Conservation (phyloP, 768 basidiomycete species). For the Mycena polygramma region DNA sequence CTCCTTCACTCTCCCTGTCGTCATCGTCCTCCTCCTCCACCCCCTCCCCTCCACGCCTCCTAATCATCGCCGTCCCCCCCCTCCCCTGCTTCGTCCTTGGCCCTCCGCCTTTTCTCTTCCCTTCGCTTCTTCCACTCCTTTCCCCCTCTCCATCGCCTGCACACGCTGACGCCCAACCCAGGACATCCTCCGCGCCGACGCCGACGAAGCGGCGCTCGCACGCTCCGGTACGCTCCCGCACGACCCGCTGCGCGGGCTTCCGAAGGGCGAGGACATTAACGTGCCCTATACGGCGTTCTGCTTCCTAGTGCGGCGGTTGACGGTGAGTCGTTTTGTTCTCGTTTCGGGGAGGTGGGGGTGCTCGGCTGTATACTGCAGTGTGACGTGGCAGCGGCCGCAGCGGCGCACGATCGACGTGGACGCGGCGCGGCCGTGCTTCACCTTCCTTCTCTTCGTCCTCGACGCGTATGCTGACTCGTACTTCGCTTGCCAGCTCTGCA, state of each 20-base stretch:
- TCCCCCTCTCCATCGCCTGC: neutral
- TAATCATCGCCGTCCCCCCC: too few relatives aligned
- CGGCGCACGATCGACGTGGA: too few relatives aligned
- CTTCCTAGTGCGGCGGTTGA: slow-evolving; percentile 74
- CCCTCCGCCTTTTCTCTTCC: too few relatives aligned
- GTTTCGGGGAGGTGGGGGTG: neutral
- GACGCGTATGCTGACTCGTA: neutral
- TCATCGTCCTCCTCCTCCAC: neutral
- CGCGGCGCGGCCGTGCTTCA: too few relatives aligned
- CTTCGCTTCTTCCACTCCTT: too few relatives aligned
- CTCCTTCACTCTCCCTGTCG: slow-evolving; percentile 12
- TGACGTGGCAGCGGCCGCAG: too few relatives aligned
- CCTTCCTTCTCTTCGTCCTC: neutral
- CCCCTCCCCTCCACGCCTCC: too few relatives aligned
- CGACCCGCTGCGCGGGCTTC: slow-evolving; percentile 62
- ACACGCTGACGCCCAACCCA: slow-evolving; percentile 25
- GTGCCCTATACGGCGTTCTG: slow-evolving; percentile 73
- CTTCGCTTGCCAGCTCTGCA: slow-evolving; percentile 62
- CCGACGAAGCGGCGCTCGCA: slow-evolving; percentile 54
- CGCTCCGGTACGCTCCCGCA: slow-evolving; percentile 62
- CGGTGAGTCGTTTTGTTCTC: slow-evolving; percentile 51
- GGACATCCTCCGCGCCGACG: slow-evolving; percentile 58
- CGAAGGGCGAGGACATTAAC: slow-evolving; percentile 59
- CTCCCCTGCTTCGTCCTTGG: too few relatives aligned
- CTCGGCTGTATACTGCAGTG: too few relatives aligned